Evolutionary conservation across 2,329 filamentous ascomycete species (phyloP), one percentile per base, ranked within the genome.

Genomic region (Colletotrichum sublineola): DNA sequence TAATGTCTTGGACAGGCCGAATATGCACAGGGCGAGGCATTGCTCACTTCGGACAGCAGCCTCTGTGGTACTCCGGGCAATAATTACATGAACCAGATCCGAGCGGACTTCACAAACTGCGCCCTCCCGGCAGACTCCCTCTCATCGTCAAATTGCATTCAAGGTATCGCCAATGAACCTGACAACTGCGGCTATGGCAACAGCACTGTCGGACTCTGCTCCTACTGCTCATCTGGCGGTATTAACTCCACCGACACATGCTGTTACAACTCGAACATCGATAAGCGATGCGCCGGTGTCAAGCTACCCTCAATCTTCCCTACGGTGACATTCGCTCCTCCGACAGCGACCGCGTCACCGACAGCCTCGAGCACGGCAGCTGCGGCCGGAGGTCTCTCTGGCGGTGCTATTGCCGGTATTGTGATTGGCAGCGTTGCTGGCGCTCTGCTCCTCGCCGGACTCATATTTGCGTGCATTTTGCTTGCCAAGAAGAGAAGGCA

Each of bases 211-310:
- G 95, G 95, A 3, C 86, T 99, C 46, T 99, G 96, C 84, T 90
- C 92, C 5, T 98, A 96, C 81, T 99, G 96, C 81, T 88, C 89
- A 53, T 87, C 91, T 8, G 96, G 93, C 77, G 95, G 95, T 38
- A 90, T 92, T 74, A 98, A 98, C 82, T 93, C 94, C 12, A 98
- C 96, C 63, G 96, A 98, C 81, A 97, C 95, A 4, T 99, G 96
- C 85, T 99, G 96, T 82, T 92, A 95, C 78, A 94, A 91, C 77
- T 91, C 95, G 6, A 87, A 94, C 74, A 91, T 92, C n/a, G 89
- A 94, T 71, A 84, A 84, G 36, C 89, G 91, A 74, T 99, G 96
- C 81, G 84, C 89, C 62, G 89, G 89, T 63, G 93, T 99, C n/a
- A 86, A 88, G 36, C 85, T 99, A 8, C 96, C 96, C 0, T 90